Conservation (phyloP, 805 yeast genomes). For the Saturnispora halmiae region DNA sequence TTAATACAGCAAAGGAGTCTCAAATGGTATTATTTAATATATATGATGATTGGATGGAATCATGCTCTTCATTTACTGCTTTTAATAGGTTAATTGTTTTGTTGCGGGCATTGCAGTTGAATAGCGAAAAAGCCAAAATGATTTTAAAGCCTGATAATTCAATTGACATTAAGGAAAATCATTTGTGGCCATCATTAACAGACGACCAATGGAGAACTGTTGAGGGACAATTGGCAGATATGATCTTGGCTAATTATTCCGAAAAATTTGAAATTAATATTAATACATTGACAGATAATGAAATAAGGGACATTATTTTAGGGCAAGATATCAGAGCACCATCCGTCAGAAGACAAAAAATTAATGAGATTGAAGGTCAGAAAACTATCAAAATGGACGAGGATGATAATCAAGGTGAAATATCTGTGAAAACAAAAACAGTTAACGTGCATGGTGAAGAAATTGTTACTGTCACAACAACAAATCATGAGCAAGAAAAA, state of each 20-base stretch:
- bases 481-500: slow-evolving; percentile 74
- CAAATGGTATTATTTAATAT: slow-evolving; percentile 86
- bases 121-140: slow-evolving; percentile 65
- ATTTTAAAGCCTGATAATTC: slow-evolving; percentile 69
- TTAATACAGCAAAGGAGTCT: slow-evolving; percentile 81
- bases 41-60: slow-evolving; percentile 89
- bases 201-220: slow-evolving; percentile 90
- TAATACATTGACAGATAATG: slow-evolving; percentile 82
- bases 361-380: slow-evolving; percentile 62
- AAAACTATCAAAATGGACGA: slow-evolving; percentile 29
- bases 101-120: slow-evolving; percentile 73
- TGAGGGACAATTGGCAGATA: slow-evolving; percentile 79
- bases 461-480: slow-evolving; percentile 87
- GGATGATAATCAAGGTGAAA: slow-evolving; percentile 39
- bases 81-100: slow-evolving; percentile 79
- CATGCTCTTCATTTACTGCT: slow-evolving; percentile 83
- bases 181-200: slow-evolving; percentile 85
- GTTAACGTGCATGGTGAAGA: slow-evolving; percentile 94
- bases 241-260: slow-evolving; percentile 78
- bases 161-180: slow-evolving; percentile 63
- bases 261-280: slow-evolving; percentile 78
- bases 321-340: slow-evolving; percentile 94
- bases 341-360: slow-evolving; percentile 74
- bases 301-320: slow-evolving; percentile 83
- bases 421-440: slow-evolving; percentile 75